Base-by-base conservation (phyloP, 1,284 basidiomycete species). In the Kwoniella shivajii region DNA sequence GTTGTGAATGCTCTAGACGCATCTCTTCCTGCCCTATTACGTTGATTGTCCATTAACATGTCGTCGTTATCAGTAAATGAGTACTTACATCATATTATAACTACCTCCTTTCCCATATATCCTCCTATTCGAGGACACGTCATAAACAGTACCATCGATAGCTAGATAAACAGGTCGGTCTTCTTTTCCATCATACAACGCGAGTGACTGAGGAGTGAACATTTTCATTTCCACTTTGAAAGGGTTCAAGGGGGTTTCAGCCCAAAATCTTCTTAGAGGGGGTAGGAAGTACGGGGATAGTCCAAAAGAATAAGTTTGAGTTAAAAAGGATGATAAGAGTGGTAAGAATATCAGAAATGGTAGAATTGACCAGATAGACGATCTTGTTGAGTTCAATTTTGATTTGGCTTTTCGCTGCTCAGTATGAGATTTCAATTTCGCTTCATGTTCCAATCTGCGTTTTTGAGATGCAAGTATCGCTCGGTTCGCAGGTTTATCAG, bases 31-130 rank as follows among this genome's bases (percentile, higher is more conserved):
- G 90, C 86, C 81, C 91, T 92, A 69, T 14, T n/a, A 11, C 3
- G 24, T 6, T 31, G 56, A 1, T 30, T 7, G 18, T 7, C 14
- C 41, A 39, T 9, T 33, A 29, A n/a, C 20, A 4, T 9, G 16
- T 14, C 3, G 29, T 13, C 45, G n/a, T 34, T 11, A 5, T n/a
- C n/a, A 46, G 13, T 45, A 9, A 16, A 22, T 5, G 7, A 4
- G 4, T 51, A 81, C 86, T 65, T 71, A 92, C 89, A 94, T 86
- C 70, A 86, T 83, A 69, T 86, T 82, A 78, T 95, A 95, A 50
- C 89, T 85, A 30, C 90, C 92, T 20, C 92, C 92, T 50, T 87
- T 87, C 50, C 92, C 91, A 76, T 98, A 98, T n/a, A 90, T 86
- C 56, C 84, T 81, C 46, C 86, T 83, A 65, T 85, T 86, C 41